Evolutionary conservation across 495 filamentous ascomycete genomes (phyloP).

Genomic region (Cercophora scortea): DNA sequence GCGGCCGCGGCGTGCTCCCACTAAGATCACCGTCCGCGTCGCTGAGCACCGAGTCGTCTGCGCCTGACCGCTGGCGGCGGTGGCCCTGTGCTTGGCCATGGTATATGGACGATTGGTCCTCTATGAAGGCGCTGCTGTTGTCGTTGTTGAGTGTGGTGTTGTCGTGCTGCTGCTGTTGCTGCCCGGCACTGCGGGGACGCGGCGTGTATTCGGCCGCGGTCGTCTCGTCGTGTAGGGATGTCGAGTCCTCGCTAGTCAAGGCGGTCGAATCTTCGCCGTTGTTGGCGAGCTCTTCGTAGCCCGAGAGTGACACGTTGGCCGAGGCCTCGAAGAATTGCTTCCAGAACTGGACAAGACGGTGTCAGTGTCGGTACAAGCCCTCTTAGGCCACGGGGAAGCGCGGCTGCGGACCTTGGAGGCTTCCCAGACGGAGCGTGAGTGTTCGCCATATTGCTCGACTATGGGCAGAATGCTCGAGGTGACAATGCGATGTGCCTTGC

Average conservation of each 20-base stretch:
- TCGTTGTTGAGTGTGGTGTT: conserved; percentile 13
- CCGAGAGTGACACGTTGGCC: conserved; percentile 93
- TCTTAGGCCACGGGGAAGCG: not conserved
- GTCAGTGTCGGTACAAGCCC: not conserved
- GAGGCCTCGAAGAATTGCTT: conserved; percentile 99
- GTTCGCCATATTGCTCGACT: conserved; percentile 93
- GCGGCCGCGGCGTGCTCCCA: conserved; percentile 46
- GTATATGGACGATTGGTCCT: conserved; percentile 25
- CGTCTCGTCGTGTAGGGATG: conserved; percentile 28
- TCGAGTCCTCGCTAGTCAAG: conserved; percentile 26
- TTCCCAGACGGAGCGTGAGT: conserved; percentile 93
- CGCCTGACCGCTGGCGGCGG: conserved; percentile 20
- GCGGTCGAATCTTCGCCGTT: conserved; percentile 44
- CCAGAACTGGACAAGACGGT: conserved; percentile 65
- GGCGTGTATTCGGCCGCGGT: conserved; percentile 37
- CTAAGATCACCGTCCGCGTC: conserved; percentile 41
- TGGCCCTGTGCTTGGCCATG: conserved; percentile 4
- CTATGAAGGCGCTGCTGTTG: conserved; percentile 14
- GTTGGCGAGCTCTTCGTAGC: conserved; percentile 73
- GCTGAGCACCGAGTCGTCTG: conserved; percentile 47
- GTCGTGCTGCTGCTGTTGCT: conserved; percentile 4
- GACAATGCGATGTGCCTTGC: conserved; percentile 90
- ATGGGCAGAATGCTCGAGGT: conserved; percentile 87
- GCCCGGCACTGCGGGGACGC: conserved; percentile 25
- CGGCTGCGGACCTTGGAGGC: conserved; percentile 66